Conservation (phyloP, 805 yeast species). For the Priceomyces haplophilus region DNA sequence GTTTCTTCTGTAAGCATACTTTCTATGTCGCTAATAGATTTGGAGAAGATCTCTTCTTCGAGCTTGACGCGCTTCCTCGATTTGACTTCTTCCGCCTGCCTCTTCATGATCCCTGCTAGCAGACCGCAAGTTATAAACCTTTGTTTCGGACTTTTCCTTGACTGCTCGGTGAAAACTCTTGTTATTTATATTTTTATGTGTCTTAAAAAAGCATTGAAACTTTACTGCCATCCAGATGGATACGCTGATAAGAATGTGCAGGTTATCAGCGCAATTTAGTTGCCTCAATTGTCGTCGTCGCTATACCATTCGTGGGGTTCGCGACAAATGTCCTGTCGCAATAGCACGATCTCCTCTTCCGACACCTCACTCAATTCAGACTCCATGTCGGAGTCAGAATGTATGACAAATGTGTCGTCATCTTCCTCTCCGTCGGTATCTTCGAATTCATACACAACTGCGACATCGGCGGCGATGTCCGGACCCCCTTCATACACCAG, state of each 20-base stretch:
- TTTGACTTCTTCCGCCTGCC: conserved; percentile 6
- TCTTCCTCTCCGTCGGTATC: conserved; percentile 14
- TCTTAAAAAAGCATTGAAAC: background rate
- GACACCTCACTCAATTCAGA: conserved; percentile 5
- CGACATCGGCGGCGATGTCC: conserved; percentile 12
- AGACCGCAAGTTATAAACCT: no score
- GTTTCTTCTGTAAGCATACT: conserved; percentile 16
- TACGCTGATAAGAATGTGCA: conserved; percentile 1
- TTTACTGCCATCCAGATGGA: background rate
- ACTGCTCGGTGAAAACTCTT: background rate
- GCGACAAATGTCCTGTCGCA: conserved; percentile 5
- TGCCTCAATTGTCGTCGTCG: conserved; percentile 8
- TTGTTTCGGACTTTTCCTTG: no score
- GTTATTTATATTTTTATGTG: conserved; percentile 1
- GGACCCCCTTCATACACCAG: conserved; percentile 11
- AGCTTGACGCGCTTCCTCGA: conserved; percentile 17
- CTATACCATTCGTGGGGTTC: conserved; percentile 12
- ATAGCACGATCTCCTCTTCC: conserved; percentile 2
- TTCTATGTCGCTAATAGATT: conserved; percentile 23
- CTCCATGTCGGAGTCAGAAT: conserved; percentile 10
- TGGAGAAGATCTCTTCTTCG: conserved; percentile 22
- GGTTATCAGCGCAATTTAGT: conserved; percentile 2
- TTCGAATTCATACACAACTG: conserved; percentile 10
- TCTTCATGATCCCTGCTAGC: conserved; percentile 1
- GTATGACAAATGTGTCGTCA: conserved; percentile 17